These are phyloP conservation scores for Yamadazyma songkhlaensis DNA, from an alignment of 1,139 yeast species.

Conservation along the genomic window DNA sequence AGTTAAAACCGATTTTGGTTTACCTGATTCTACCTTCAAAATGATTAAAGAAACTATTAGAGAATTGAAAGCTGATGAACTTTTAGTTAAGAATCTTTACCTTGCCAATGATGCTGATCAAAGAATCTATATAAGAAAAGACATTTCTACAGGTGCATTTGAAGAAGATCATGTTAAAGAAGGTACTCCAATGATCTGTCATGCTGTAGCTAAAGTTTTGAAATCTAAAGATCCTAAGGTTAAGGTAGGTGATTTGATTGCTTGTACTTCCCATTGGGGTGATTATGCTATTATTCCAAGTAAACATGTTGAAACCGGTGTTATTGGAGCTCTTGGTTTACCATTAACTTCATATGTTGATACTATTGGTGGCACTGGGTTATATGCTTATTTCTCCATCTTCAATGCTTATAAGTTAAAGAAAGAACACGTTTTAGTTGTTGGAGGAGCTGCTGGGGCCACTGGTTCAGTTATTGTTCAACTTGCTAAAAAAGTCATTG, in stretches of 20 bases:
- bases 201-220: conserved; percentile 48
- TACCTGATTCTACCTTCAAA: conserved; percentile 21
- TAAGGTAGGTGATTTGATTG: conserved; percentile 42
- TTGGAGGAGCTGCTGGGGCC: conserved; percentile 71
- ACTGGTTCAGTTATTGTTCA: conserved; percentile 63
- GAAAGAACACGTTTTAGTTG: conserved; percentile 33
- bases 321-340: conserved; percentile 21
- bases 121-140: conserved; percentile 56
- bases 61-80: conserved; percentile 37
- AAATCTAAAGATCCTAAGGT: conserved; percentile 39
- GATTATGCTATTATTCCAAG: conserved; percentile 21
- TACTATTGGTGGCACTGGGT: conserved; percentile 50
- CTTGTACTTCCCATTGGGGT: conserved; percentile 27
- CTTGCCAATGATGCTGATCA: conserved; percentile 68
- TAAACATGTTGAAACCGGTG: conserved; percentile 18
- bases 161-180: conserved; percentile 47
- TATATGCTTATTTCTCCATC: conserved; percentile 63
- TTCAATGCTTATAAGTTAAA: conserved; percentile 40
- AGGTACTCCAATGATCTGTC: conserved; percentile 49
- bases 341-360: conserved; percentile 27
- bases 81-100: conserved; percentile 45
- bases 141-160: conserved; percentile 35
- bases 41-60: conserved; percentile 10
- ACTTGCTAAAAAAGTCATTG: conserved; percentile 51
- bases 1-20: conserved; percentile 16